phyloP scores from a whole-genome alignment of 805 yeast species.

The Starmerella vitae region DNA sequence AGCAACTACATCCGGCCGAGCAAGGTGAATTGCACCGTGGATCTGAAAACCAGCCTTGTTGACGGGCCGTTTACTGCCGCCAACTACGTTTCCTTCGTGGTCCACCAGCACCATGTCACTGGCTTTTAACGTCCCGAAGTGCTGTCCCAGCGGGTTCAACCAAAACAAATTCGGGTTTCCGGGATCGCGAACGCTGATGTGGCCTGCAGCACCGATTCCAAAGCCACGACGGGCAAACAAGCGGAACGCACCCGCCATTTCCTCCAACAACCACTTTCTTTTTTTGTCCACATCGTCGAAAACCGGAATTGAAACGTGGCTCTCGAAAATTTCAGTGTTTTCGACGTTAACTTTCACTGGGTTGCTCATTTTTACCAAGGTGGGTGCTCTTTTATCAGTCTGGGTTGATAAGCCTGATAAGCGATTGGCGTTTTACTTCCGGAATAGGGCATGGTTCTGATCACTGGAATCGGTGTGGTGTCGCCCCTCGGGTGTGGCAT shows the following conservation, averaged over 20 bases:
- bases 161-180: slow-evolving; percentile 68
- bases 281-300: slow-evolving; percentile 16
- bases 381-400: too few relatives aligned
- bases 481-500: slow-evolving; percentile 74
- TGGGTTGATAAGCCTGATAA: too few relatives aligned
- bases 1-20: slow-evolving; percentile 57
- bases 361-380: neutral
- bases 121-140: slow-evolving; percentile 48
- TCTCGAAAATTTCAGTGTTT: slow-evolving; percentile 5
- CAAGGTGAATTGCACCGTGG: slow-evolving; percentile 53
- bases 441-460: slow-evolving; percentile 56
- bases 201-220: slow-evolving; percentile 74
- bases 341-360: slow-evolving; percentile 5
- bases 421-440: neutral
- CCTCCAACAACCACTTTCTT: slow-evolving; percentile 31
- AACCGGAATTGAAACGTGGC: slow-evolving; percentile 10
- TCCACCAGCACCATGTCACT: slow-evolving; percentile 52
- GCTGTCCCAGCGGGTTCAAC: slow-evolving; percentile 80
- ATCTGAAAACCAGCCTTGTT: slow-evolving; percentile 61
- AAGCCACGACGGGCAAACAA: slow-evolving; percentile 67
- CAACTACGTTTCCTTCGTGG: slow-evolving; percentile 48
- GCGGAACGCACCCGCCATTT: slow-evolving; percentile 77
- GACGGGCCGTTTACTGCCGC: slow-evolving; percentile 42
- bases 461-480: slow-evolving; percentile 80
- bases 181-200: slow-evolving; percentile 75